Base-by-base conservation (phyloP, 345 rosid genomes). In the Euphorbia peplus region DNA sequence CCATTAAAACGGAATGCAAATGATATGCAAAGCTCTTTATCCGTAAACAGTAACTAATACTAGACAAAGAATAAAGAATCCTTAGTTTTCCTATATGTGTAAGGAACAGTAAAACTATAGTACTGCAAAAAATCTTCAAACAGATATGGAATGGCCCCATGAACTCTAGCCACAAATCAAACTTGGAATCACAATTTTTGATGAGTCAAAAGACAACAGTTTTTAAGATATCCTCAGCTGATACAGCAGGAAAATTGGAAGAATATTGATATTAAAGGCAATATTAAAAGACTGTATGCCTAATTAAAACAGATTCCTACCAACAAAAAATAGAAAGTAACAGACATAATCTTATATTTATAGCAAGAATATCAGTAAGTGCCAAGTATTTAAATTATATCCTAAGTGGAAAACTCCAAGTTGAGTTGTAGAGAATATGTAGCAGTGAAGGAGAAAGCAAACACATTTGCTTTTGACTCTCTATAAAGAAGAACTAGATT, bases 401-500 rank as follows among this genome's bases (percentile, higher is more conserved):
- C 19, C n/a, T 21, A 42, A 12, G 52, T 13, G 21, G 10, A 21
- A 29, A 28, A 44, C 29, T 16, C 55, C 44, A 51, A 26, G n/a
- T n/a, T n/a, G n/a, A n/a, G n/a, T n/a, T n/a, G n/a, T n/a, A n/a
- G 15, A 24, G 48, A 44, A 22, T 24, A 22, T 42, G 29, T 21
- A 46, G 46, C 32, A 12, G 12, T 26, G 22, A 42, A 69, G 29
- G n/a, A 11, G 16, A 32, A 26, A 60, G 7, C 10, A 16, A 24
- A 37, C 21, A 8, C 29, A 62, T 63, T 42, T 41, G 32, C 21
- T 60, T 61, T 71, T 51, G 51, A 60, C 46, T 55, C 58, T 48
- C 13, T 63, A 44, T 16, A 61, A 48, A 42, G 21, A 42, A n/a
- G 13, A 41, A 68, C 64, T 59, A 51, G 39, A 61, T 53, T 68